These are phyloP conservation scores for Jatropha podagrica DNA, from an alignment of 441 rosid genomes.

Conservation along the genomic window DNA sequence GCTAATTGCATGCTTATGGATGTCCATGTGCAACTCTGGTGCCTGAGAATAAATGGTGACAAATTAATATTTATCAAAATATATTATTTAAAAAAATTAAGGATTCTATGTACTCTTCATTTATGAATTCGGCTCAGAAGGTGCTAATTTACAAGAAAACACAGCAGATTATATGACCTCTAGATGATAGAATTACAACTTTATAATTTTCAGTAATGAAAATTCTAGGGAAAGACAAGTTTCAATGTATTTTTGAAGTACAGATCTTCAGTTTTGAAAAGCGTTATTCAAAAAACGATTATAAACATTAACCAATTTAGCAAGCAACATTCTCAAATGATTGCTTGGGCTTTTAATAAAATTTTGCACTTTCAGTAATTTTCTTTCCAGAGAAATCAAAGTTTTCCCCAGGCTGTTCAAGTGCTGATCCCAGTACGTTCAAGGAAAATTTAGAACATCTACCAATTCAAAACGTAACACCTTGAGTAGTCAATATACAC, in stretches of 20 bases:
- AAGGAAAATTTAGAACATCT: not conserved
- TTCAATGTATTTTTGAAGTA: not conserved
- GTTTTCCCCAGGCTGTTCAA: not conserved
- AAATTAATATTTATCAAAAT: not conserved
- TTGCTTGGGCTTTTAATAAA: no score
- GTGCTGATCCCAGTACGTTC: not conserved
- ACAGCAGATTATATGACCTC: not conserved
- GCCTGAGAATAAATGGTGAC: conserved; percentile 38
- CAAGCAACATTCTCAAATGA: not conserved
- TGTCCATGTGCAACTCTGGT: conserved; percentile 62
- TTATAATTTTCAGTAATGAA: not conserved
- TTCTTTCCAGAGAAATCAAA: not conserved
- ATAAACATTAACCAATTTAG: not conserved
- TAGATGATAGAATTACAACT: not conserved
- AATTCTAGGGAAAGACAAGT: not conserved
- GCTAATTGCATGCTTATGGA: conserved; percentile 50
- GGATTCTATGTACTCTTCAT: not conserved
- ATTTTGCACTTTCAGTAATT: no score
- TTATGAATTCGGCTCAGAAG: not conserved
- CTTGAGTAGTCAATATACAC: not conserved
- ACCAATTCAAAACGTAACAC: conserved; percentile 2
- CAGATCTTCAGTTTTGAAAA: not conserved
- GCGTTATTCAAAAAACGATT: not conserved
- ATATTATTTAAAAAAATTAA: not conserved
- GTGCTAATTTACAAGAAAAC: not conserved